phyloP scores from a whole-genome alignment of 2,329 filamentous ascomycete genomes.

The Ceratocystis variospora region DNA sequence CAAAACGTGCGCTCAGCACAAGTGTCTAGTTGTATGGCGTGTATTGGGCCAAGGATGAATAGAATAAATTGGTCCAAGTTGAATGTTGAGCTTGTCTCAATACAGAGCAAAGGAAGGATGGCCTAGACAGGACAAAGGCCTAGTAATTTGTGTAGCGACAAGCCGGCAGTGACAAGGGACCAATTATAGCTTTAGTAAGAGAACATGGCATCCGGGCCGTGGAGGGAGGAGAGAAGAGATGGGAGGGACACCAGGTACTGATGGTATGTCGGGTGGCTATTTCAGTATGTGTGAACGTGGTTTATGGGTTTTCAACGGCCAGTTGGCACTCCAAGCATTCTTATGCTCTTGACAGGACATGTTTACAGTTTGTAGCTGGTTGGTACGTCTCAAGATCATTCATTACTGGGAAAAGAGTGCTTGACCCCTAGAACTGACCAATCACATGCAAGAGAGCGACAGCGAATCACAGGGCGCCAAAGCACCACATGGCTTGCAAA shows the following conservation, averaged over 20 bases:
- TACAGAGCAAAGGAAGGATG: neutral
- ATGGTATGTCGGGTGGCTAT: too few species aligned
- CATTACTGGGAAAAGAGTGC: neutral
- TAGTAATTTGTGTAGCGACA: neutral
- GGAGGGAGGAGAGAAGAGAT: neutral
- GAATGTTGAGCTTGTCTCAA: neutral
- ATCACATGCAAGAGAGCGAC: conserved; percentile 2
- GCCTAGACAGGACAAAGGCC: neutral
- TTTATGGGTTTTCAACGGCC: neutral
- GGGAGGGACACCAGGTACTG: neutral
- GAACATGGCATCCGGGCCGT: neutral
- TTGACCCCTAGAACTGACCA: neutral
- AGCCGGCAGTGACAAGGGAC: neutral
- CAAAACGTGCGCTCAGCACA: neutral
- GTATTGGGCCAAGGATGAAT: neutral
- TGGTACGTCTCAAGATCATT: neutral
- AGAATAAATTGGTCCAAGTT: neutral
- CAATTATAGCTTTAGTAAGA: neutral
- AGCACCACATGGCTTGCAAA: conserved; percentile 11
- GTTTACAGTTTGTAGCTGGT: neutral
- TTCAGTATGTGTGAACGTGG: too few species aligned
- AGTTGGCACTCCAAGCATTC: neutral
- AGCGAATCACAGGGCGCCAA: conserved; percentile 3
- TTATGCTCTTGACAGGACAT: neutral
- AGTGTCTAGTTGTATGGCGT: neutral